phyloP scores from a whole-genome alignment of 352 stramenopile genomes.

The Thalassiosira livingstoniorum region DNA sequence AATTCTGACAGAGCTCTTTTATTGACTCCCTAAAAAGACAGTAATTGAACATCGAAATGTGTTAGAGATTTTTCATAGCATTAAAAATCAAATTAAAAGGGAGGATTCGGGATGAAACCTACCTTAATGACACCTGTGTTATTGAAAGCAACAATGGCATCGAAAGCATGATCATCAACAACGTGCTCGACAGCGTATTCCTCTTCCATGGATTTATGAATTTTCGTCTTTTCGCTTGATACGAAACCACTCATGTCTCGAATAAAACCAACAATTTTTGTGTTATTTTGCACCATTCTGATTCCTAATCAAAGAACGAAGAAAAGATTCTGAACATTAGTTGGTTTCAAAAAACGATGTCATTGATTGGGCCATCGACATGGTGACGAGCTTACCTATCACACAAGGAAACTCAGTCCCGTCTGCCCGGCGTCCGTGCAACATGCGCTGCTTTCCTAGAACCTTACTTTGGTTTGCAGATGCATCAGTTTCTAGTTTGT shows the following conservation, averaged over 20 bases:
- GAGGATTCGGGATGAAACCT: not conserved
- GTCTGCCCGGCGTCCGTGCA: conserved; percentile 32
- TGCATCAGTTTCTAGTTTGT: conserved; percentile 2
- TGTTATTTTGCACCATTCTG: conserved; percentile 34
- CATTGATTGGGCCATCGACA: too few species aligned
- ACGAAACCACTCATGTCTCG: conserved; percentile 25
- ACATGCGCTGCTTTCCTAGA: conserved; percentile 22
- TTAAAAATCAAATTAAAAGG: too few species aligned
- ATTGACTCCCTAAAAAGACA: conserved; percentile 19
- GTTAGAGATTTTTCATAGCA: not conserved
- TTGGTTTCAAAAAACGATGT: too few species aligned
- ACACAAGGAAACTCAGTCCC: conserved; percentile 51
- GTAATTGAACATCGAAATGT: too few species aligned
- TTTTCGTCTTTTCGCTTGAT: not conserved
- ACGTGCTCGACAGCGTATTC: conserved; percentile 11
- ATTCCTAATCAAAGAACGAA: too few species aligned
- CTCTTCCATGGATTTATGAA: not conserved
- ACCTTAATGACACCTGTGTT: conserved; percentile 14
- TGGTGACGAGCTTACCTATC: too few species aligned
- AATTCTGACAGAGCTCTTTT: conserved; percentile 28
- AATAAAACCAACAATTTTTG: conserved; percentile 27
- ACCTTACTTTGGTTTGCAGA: conserved; percentile 39
- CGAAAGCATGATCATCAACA: conserved; percentile 32
- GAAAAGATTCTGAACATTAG: too few species aligned
- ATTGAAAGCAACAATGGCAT: conserved; percentile 37